Conservation (phyloP, 2,329 filamentous ascomycete genomes). For the Fusarium domesticum region DNA sequence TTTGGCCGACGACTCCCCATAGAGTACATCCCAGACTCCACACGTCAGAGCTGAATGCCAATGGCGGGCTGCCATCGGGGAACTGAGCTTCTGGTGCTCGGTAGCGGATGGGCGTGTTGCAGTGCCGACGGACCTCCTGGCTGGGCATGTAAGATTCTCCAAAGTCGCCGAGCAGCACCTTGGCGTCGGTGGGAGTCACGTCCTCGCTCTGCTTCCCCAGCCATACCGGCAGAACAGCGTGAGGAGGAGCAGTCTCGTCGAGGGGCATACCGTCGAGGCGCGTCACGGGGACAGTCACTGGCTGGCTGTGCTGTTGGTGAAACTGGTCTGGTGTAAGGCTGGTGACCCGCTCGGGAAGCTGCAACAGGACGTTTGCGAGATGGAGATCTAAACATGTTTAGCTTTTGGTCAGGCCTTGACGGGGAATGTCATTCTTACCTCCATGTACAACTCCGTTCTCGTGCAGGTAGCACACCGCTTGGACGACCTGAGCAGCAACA, state of each 20-base stretch:
- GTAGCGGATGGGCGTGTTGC: slow-evolving; percentile 18
- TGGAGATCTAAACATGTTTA: slow-evolving; percentile 15
- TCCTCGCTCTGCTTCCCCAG: slow-evolving; percentile 21
- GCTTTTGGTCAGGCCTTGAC: not conserved
- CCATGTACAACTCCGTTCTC: slow-evolving; percentile 22
- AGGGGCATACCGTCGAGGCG: slow-evolving; percentile 20
- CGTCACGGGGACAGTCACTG: slow-evolving; percentile 18
- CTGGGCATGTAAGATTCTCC: slow-evolving; percentile 19
- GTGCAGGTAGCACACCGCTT: slow-evolving; percentile 20
- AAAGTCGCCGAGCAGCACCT: slow-evolving; percentile 21
- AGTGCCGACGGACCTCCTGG: slow-evolving; percentile 16
- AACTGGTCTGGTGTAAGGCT: slow-evolving; percentile 15
- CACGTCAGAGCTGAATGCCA: slow-evolving; percentile 20
- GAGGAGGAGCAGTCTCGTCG: slow-evolving; percentile 15
- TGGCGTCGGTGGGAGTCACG: slow-evolving; percentile 15
- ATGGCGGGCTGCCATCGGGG: slow-evolving; percentile 15
- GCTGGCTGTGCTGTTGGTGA: slow-evolving; percentile 13
- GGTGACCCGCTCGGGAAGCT: slow-evolving; percentile 19
- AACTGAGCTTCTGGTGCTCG: slow-evolving; percentile 22
- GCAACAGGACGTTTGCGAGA: slow-evolving; percentile 21
- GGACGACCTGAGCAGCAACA: slow-evolving; percentile 20
- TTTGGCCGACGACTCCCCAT: slow-evolving; percentile 20
- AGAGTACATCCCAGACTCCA: slow-evolving; percentile 24
- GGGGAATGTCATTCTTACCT: slow-evolving; percentile 3
- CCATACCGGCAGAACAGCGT: slow-evolving; percentile 22